These are phyloP conservation scores for Lactifluus piperatus DNA, from an alignment of 768 basidiomycete genomes.

Conservation along the genomic window DNA sequence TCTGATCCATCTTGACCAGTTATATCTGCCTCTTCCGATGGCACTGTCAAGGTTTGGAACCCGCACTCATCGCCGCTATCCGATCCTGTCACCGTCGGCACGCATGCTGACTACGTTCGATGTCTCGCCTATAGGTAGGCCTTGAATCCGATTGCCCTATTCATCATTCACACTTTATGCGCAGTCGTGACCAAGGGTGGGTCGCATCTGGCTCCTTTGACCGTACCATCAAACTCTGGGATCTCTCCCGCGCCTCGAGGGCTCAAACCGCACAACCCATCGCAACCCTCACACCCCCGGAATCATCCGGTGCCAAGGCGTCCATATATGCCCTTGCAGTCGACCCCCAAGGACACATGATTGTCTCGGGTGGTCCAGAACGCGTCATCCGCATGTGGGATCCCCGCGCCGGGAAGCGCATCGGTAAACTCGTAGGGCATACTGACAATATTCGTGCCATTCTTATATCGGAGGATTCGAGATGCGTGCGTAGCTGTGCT, in stretches of 20 bases:
- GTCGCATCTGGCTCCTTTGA: conserved; percentile 93
- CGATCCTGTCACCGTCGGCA: conserved; percentile 62
- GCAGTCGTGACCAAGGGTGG: conserved; percentile 75
- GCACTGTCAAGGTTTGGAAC: conserved; percentile 88
- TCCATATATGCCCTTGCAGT: conserved; percentile 73
- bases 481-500: conserved; percentile 55
- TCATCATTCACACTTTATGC: conserved; percentile 14
- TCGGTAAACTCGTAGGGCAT: conserved; percentile 86
- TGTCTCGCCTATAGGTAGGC: conserved; percentile 63
- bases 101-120: conserved; percentile 80
- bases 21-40: conserved; percentile 92
- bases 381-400: conserved; percentile 91
- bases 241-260: conserved; percentile 36
- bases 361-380: conserved; percentile 90
- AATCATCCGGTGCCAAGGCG: conserved; percentile 55
- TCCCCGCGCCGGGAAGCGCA: conserved; percentile 73
- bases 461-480: conserved; percentile 80
- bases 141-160: neutral
- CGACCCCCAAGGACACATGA: conserved; percentile 68
- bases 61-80: conserved; percentile 58
- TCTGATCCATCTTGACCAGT: conserved; percentile 35
- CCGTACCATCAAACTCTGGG: conserved; percentile 91
- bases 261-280: conserved; percentile 38
- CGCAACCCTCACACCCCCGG: conserved; percentile 58
- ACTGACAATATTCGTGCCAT: conserved; percentile 95